Conservation (phyloP, 257 asterid species). For the Plantago major region DNA sequence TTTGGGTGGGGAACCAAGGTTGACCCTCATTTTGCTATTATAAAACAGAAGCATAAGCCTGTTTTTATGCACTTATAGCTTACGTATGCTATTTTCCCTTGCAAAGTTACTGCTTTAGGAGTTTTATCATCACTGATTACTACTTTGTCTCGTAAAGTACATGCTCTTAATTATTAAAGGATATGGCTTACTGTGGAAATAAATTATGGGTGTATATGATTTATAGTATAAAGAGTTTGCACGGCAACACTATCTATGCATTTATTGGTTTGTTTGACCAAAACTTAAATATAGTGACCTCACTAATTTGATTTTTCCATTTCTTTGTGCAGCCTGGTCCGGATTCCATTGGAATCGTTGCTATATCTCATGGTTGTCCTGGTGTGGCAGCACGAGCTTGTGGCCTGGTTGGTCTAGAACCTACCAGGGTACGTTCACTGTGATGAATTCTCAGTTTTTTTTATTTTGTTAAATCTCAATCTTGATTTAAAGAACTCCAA, state of each 20-base stretch:
- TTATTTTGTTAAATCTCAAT: neutral
- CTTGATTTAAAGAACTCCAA: neutral
- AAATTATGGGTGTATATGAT: neutral
- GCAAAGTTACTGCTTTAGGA: neutral
- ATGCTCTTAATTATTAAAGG: neutral
- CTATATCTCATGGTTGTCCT: conserved; percentile 98
- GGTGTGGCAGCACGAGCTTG: conserved; percentile 97
- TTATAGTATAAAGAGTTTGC: neutral
- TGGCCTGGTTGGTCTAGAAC: conserved; percentile 93
- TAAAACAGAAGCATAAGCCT: too few relatives aligned
- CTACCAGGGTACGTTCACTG: conserved; percentile 59
- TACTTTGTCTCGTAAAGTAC: neutral
- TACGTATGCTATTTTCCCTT: too few relatives aligned
- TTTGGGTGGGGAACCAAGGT: too few relatives aligned
- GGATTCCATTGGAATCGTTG: conserved; percentile 99
- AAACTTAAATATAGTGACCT: conserved; percentile 5
- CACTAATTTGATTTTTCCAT: conserved; percentile 9
- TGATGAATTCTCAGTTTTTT: neutral
- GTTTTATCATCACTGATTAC: neutral
- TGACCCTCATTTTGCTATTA: too few relatives aligned
- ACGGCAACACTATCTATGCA: neutral
- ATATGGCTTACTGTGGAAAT: neutral
- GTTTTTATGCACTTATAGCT: too few relatives aligned
- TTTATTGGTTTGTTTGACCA: conserved; percentile 1
- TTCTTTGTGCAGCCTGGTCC: conserved; percentile 79